Evolutionary conservation across 2,329 filamentous ascomycete species (phyloP).

Genomic region (Lecanicillium sp.): DNA sequence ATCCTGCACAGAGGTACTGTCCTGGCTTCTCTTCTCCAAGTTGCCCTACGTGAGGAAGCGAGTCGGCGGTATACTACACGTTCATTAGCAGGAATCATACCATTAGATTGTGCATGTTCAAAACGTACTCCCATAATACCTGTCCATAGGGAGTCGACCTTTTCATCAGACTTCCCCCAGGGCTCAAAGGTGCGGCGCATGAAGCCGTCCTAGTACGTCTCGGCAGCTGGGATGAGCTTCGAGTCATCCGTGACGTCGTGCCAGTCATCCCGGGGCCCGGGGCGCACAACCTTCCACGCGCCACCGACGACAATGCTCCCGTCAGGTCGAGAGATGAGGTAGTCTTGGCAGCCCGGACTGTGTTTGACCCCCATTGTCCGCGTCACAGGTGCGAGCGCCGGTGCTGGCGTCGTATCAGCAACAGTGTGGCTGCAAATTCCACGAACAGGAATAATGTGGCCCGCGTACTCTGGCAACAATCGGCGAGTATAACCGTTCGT

Average conservation of each 20-base stretch:
- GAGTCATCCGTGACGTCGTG: slow-evolving; percentile 34
- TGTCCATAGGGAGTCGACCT: too few species aligned
- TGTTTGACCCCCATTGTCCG: too few species aligned
- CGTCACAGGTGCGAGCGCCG: slow-evolving; percentile 10
- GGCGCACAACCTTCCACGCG: slow-evolving; percentile 23
- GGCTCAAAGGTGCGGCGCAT: too few species aligned
- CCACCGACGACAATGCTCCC: slow-evolving; percentile 37
- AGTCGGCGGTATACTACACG: slow-evolving; percentile 23
- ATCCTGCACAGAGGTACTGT: slow-evolving; percentile 39
- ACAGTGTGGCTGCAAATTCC: slow-evolving; percentile 31
- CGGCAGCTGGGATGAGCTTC: slow-evolving; percentile 28
- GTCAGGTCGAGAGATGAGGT: slow-evolving; percentile 31
- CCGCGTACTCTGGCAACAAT: slow-evolving; percentile 49
- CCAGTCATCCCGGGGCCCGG: slow-evolving; percentile 28
- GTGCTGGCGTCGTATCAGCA: slow-evolving; percentile 3
- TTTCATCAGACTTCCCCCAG: too few species aligned
- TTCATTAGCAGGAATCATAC: too few species aligned
- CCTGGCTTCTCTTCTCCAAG: slow-evolving; percentile 30
- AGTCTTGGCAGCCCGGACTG: slow-evolving; percentile 18
- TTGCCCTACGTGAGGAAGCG: slow-evolving; percentile 2
- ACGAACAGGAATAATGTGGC: slow-evolving; percentile 55
- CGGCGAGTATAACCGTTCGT: slow-evolving; percentile 61
- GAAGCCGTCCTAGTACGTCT: slow-evolving; percentile 33
- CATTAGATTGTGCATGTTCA: too few species aligned
- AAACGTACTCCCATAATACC: too few species aligned